These are phyloP conservation scores for Porcisia hertigi DNA, from an alignment of 208 protist species.

Conservation along the genomic window DNA sequence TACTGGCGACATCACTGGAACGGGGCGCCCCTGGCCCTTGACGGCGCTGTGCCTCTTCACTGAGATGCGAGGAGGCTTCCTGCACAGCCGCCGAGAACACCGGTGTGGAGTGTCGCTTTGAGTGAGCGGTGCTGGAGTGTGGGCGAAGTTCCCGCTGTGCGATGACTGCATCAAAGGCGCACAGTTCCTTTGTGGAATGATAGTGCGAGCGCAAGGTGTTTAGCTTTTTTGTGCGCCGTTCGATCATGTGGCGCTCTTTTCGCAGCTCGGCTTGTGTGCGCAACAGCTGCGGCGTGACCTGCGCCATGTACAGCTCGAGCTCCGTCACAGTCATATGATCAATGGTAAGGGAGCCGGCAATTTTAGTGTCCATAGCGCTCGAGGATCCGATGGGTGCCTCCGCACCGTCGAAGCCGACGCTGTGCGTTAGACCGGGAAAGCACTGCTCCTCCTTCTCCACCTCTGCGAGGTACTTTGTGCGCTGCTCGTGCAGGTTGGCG, in stretches of 20 bases:
- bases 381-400: background rate
- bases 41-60: background rate
- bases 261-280: constrained; percentile 51
- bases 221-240: constrained; percentile 46
- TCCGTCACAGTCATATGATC: constrained; percentile 71
- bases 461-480: constrained; percentile 38
- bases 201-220: constrained; percentile 42
- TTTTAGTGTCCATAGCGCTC: background rate
- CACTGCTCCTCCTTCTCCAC: constrained; percentile 51
- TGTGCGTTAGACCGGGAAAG: constrained; percentile 37
- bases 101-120: background rate
- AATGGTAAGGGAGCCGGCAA: constrained; percentile 21
- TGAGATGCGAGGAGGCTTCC: background rate
- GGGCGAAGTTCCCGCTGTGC: background rate
- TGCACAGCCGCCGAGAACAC: background rate
- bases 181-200: constrained; percentile 36
- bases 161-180: constrained; percentile 16
- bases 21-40: background rate
- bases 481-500: constrained; percentile 62
- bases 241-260: constrained; percentile 47
- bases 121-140: background rate
- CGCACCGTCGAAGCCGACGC: constrained; percentile 7
- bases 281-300: constrained; percentile 49
- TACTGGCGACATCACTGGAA: background rate
- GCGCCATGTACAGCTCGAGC: constrained; percentile 71